phyloP scores from a whole-genome alignment of 176 grass and related monocot genomes.

The Alopecurus myosuroides region DNA sequence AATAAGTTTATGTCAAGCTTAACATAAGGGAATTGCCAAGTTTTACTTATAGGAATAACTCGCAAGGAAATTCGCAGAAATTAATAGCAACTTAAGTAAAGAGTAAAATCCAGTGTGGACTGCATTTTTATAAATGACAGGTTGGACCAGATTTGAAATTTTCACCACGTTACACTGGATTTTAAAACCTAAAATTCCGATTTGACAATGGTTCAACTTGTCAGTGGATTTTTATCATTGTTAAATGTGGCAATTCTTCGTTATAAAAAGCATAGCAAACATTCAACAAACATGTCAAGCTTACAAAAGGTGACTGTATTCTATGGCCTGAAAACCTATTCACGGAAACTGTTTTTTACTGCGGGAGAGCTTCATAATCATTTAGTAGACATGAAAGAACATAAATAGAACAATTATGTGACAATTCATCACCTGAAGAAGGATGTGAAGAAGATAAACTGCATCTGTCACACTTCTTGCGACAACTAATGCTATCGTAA shows the following conservation, averaged over 20 bases:
- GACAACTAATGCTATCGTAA: conserved; percentile 40
- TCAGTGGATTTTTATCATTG: background rate
- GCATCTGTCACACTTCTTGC: conserved; percentile 71
- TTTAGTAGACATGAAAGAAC: background rate
- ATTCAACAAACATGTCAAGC: background rate
- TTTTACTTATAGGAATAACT: background rate
- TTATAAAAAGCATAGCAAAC: background rate
- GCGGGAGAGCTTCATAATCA: background rate
- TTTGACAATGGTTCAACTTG: background rate
- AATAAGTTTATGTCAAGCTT: background rate
- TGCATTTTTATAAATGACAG: background rate
- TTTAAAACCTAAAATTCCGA: background rate
- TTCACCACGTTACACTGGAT: background rate
- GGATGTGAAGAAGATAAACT: conserved; percentile 76
- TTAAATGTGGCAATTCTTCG: background rate
- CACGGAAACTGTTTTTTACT: too few relatives aligned
- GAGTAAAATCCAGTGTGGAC: background rate
- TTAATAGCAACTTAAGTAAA: background rate
- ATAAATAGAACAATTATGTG: background rate
- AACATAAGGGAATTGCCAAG: background rate
- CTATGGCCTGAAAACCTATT: background rate
- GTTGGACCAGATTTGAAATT: background rate
- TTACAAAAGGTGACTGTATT: background rate
- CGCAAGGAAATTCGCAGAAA: background rate
- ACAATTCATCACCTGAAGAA: conserved; percentile 61